Conservation (phyloP, 257 asterid genomes). For the Mitragyna speciosa region DNA sequence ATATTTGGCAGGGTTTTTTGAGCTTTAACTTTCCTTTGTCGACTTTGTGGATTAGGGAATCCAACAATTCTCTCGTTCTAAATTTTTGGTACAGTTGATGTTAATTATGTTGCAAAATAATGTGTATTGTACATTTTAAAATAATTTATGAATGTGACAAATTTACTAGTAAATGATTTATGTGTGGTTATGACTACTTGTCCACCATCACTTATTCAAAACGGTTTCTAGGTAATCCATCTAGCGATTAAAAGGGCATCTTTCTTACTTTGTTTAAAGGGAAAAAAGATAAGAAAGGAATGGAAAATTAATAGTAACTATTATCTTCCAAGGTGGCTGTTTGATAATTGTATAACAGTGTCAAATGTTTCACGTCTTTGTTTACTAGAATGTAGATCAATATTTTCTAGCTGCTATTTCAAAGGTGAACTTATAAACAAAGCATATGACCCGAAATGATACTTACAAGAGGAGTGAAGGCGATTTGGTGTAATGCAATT, state of each 20-base stretch:
- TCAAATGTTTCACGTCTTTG: background rate
- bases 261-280: background rate
- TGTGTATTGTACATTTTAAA: background rate
- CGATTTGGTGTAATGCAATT: background rate
- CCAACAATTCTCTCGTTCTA: background rate
- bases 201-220: background rate
- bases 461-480: background rate
- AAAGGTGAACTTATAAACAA: background rate
- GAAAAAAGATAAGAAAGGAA: background rate
- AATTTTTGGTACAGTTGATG: background rate
- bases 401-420: background rate
- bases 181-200: background rate
- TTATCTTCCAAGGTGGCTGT: background rate
- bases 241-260: background rate
- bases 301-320: background rate
- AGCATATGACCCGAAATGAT: background rate
- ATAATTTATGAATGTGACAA: background rate
- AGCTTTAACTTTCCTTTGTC: background rate
- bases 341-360: background rate
- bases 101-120: background rate
- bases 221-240: background rate
- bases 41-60: background rate
- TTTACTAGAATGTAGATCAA: background rate
- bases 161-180: too few relatives aligned
- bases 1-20: background rate